Percentiles rank a stretch among this genome's conserved stretches.
These are phyloP conservation scores for Kockiozyma suomiensis DNA, from an alignment of 805 yeast genomes.

Conservation along the genomic window DNA sequence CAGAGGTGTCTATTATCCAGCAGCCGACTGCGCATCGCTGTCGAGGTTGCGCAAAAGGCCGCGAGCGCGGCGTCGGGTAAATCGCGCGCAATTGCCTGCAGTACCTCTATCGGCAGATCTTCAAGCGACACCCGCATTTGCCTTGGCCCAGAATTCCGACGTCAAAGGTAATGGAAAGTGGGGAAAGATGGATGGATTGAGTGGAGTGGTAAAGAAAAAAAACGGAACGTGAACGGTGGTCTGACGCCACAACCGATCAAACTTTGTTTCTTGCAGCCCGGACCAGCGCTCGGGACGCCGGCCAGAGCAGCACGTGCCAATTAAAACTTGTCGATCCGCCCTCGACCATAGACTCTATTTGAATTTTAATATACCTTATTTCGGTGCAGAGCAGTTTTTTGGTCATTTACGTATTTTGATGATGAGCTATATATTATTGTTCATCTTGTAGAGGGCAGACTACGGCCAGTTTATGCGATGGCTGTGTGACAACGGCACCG, in stretches of 20 bases:
- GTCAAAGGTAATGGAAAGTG: not conserved
- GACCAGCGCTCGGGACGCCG: slow-evolving; percentile 8
- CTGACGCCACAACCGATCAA: not conserved
- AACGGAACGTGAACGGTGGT: not conserved
- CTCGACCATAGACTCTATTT: too few relatives aligned
- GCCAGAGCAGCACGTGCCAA: too few relatives aligned
- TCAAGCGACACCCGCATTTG: slow-evolving; percentile 9
- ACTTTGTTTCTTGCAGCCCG: not conserved
- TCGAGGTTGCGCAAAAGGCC: slow-evolving; percentile 7
- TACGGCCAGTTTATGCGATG: too few relatives aligned
- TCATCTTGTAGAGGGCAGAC: too few relatives aligned
- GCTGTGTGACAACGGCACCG: too few relatives aligned
- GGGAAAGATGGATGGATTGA: too few relatives aligned
- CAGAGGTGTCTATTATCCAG: slow-evolving; percentile 18
- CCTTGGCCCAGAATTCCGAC: not conserved
- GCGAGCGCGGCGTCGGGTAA: slow-evolving; percentile 21
- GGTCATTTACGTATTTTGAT: too few relatives aligned
- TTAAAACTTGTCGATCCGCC: too few relatives aligned
- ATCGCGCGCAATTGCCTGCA: slow-evolving; percentile 23
- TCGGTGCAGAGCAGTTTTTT: too few relatives aligned
- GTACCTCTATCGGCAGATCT: slow-evolving; percentile 25
- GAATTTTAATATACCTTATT: too few relatives aligned
- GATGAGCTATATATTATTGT: too few relatives aligned
- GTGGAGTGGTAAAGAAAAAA: not conserved
- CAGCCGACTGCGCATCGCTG: slow-evolving; percentile 5